A percentile compares a stretch with the other conserved stretches of the same genome.
Conservation (phyloP, 2,329 filamentous ascomycete species). For the Diaporthe sp. region DNA sequence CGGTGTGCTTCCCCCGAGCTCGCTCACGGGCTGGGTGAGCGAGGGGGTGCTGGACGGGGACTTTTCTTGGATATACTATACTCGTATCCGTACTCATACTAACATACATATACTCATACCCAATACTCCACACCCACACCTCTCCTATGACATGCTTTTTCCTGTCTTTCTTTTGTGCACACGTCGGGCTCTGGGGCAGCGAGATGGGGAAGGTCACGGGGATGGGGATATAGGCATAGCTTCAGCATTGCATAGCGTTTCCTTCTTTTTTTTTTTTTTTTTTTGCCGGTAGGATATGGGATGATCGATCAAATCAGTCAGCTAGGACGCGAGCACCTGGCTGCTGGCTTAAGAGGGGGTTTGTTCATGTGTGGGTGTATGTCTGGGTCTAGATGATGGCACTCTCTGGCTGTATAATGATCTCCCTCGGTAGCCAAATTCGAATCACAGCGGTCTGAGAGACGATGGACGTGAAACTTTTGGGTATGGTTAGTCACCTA, state of each 20-base stretch:
- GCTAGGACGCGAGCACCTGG: not conserved
- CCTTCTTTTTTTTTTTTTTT: not conserved
- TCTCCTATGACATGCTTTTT: not conserved
- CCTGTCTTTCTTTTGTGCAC: not conserved
- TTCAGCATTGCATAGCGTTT: constrained; percentile 27
- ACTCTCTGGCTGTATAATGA: not conserved
- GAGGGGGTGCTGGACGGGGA: not conserved
- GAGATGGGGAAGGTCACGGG: not conserved
- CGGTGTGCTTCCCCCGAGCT: not conserved
- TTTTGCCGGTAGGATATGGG: not conserved
- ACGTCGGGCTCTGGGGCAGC: not conserved
- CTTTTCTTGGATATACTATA: constrained; percentile 9
- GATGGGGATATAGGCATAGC: not conserved
- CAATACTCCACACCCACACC: not conserved
- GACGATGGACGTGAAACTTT: not conserved
- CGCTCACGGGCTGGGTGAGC: not conserved
- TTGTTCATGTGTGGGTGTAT: not conserved
- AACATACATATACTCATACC: constrained; percentile 2
- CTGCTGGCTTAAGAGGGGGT: not conserved
- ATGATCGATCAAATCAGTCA: not conserved
- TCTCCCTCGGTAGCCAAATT: not conserved
- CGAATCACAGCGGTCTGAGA: not conserved
- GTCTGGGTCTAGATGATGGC: constrained; percentile 1
- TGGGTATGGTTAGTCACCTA: not conserved
- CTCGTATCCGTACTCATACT: not conserved